Conservation (phyloP, 176 grass and related monocot genomes). For the Neostapfia colusana region DNA sequence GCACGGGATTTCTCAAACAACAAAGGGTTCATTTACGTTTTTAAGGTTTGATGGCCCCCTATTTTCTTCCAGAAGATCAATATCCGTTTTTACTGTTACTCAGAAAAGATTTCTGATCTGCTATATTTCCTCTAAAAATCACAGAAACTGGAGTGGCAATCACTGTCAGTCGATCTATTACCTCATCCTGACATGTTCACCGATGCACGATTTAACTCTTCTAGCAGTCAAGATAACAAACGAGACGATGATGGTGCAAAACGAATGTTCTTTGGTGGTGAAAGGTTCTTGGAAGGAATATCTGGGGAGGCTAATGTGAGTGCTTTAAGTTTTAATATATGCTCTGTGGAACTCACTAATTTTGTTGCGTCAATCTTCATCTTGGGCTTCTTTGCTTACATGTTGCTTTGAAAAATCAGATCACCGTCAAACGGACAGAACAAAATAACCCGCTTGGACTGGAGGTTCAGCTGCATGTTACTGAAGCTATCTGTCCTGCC, state of each 20-base stretch:
- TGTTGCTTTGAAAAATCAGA: conserved; percentile 58
- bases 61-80: conserved; percentile 36
- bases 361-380: conserved; percentile 36
- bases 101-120: conserved; percentile 20
- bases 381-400: conserved; percentile 33
- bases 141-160: conserved; percentile 96
- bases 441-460: conserved; percentile 89
- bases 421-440: conserved; percentile 87
- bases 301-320: conserved; percentile 95
- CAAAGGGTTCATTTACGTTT: conserved; percentile 96
- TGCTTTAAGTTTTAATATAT: conserved; percentile 38
- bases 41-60: conserved; percentile 69
- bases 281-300: conserved; percentile 98
- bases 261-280: conserved; percentile 92
- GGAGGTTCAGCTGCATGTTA: conserved; percentile 92
- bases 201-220: conserved; percentile 74
- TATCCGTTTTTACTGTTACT: conserved; percentile 23
- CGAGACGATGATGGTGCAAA: conserved; percentile 90
- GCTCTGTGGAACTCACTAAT: conserved; percentile 21
- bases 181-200: conserved; percentile 99
- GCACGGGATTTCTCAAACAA: conserved; percentile 95
- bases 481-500: conserved; percentile 96
- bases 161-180: conserved; percentile 90
- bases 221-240: conserved; percentile 56
- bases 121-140: conserved; percentile 41